Percentiles rank a stretch among this genome's conserved stretches.
Conservation (phyloP, 805 yeast species). For the Pichia cephalocereana region DNA sequence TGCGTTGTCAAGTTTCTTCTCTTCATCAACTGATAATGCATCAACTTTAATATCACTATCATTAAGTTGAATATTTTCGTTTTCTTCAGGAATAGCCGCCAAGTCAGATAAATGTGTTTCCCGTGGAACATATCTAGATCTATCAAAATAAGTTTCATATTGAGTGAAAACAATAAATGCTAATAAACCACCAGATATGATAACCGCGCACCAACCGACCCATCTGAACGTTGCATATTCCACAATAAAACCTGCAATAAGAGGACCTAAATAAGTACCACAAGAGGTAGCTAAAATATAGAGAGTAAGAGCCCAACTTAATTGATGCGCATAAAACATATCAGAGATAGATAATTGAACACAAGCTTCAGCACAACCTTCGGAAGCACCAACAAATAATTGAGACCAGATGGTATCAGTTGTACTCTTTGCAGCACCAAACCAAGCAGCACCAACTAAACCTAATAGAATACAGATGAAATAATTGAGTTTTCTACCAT, state of each 20-base stretch:
- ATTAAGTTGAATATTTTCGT: neutral
- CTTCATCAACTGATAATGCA: conserved; percentile 1
- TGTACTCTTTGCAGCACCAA: conserved; percentile 44
- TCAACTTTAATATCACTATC: neutral
- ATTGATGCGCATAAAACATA: conserved; percentile 67
- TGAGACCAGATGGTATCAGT: conserved; percentile 70
- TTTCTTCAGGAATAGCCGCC: conserved; percentile 3
- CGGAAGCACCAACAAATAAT: conserved; percentile 70
- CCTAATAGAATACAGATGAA: conserved; percentile 53
- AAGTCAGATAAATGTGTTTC: conserved; percentile 1
- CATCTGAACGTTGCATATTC: conserved; percentile 58
- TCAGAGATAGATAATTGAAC: conserved; percentile 64
- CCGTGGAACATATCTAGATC: conserved; percentile 30
- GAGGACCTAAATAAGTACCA: conserved; percentile 73
- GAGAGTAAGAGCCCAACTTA: conserved; percentile 61
- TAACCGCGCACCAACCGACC: conserved; percentile 65
- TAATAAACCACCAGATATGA: conserved; percentile 52
- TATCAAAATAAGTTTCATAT: conserved; percentile 65
- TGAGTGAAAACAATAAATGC: conserved; percentile 47
- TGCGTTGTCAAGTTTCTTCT: conserved; percentile 2
- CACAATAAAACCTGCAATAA: conserved; percentile 67
- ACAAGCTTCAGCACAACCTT: conserved; percentile 68
- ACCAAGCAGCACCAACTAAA: conserved; percentile 62
- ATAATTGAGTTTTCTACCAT: conserved; percentile 60
- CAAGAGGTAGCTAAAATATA: conserved; percentile 68